Base-by-base conservation (phyloP, 1,139 yeast genomes). In the Scheffersomyces titani region DNA sequence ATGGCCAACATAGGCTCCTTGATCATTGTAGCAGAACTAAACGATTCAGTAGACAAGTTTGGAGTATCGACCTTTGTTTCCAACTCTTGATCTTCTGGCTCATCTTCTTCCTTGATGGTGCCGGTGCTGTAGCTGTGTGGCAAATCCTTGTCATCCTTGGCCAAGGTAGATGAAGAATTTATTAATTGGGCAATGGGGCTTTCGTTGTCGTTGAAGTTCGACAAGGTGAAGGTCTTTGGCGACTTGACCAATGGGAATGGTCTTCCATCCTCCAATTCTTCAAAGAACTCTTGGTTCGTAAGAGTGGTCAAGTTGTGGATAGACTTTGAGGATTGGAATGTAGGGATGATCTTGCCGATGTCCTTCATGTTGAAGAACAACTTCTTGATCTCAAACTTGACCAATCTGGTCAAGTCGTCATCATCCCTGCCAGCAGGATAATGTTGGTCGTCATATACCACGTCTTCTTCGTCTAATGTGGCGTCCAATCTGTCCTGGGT, bases 91-190 rank as follows among this genome's bases (percentile, higher is more conserved):
- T 20, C 24, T 46, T 46, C 49, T 0, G 76, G 75, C 57, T 78
- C 82, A 30, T 76, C 81, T 57, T 77, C 81, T 61, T 77, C 82
- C 53, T 67, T 67, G 50, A 77, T 78, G 44, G 81, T 77, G 59
- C 69, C 73, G 19, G 80, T 74, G 55, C 77, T 72, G 56, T 63
- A 70, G 57, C 76, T 71, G 53, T 65, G 72, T 19, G 62, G 52
- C 51, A 68, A 63, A 21, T 69, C 72, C 13, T 58, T 57, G 49
- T 65, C 66, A 20, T 55, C 61, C 30, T 58, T 57, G 22, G 55
- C 55, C 50, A 61, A 63, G 30, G 53, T 53, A 50, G 67, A 64
- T n/a, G 63, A 63, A 3, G 49, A 46, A 22, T 46, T 46, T 51
- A 77, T 65, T 57, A 77, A 70, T 60, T 77, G 81, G 54, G 68